These are phyloP conservation scores for Globisporangium alternatum DNA, from an alignment of 352 stramenopile species.

Conservation along the genomic window DNA sequence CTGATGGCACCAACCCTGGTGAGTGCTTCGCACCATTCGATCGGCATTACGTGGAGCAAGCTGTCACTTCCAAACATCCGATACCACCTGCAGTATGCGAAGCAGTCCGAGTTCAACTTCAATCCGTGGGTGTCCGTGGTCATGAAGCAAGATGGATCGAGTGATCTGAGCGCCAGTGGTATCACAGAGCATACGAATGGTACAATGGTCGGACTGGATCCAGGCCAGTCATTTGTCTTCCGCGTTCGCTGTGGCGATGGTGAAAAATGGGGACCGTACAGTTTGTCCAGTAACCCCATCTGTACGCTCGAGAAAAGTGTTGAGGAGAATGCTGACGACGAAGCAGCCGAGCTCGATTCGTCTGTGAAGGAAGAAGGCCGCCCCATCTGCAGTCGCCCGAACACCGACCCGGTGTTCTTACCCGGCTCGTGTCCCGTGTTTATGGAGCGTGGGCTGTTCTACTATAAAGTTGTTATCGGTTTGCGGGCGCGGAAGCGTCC, in stretches of 20 bases:
- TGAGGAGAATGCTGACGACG: constrained; percentile 6
- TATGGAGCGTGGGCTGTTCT: constrained; percentile 56
- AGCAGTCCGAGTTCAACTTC: constrained; percentile 57
- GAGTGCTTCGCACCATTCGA: constrained; percentile 50
- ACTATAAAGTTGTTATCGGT: constrained; percentile 54
- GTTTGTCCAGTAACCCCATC: constrained; percentile 55
- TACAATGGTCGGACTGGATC: constrained; percentile 62
- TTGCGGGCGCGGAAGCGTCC: constrained; percentile 46
- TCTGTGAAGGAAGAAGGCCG: not conserved
- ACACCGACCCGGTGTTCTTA: constrained; percentile 37
- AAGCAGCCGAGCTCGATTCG: not conserved
- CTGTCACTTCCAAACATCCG: constrained; percentile 25
- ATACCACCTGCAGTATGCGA: constrained; percentile 68
- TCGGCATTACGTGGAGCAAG: constrained; percentile 65
- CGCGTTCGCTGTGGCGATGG: constrained; percentile 57
- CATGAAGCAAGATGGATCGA: constrained; percentile 50
- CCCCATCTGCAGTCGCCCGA: not conserved
- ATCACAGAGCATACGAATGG: constrained; percentile 56
- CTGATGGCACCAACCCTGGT: constrained; percentile 65
- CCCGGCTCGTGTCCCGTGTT: constrained; percentile 61
- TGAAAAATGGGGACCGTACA: constrained; percentile 66
- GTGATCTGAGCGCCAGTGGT: constrained; percentile 36
- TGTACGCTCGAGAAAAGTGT: constrained; percentile 41
- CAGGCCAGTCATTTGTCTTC: constrained; percentile 52
- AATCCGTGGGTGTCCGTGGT: constrained; percentile 48